These are phyloP conservation scores for Fusarium sp. DNA, from an alignment of 2,329 filamentous ascomycete species.

Conservation along the genomic window DNA sequence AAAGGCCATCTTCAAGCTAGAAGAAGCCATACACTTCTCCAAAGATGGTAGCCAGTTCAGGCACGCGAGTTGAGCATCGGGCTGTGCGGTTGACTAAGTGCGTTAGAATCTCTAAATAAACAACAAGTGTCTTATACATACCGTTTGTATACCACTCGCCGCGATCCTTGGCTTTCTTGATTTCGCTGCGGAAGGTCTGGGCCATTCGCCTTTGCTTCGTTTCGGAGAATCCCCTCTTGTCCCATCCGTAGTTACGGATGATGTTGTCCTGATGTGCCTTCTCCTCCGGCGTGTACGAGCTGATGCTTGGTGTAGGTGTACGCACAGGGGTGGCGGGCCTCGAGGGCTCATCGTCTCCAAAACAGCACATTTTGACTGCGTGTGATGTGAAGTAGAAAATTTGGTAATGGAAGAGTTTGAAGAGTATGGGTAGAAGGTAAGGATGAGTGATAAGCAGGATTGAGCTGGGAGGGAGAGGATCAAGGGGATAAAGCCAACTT, in stretches of 20 bases:
- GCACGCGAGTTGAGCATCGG: accelerated
- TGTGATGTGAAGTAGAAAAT: accelerated
- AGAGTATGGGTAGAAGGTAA: accelerated
- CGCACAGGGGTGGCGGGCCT: neutral
- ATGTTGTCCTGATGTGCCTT: neutral
- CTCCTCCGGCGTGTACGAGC: neutral
- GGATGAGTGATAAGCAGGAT: neutral
- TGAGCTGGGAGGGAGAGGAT: neutral
- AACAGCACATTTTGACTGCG: neutral
- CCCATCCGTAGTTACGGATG: neutral
- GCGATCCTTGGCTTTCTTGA: neutral
- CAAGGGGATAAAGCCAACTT: accelerated
- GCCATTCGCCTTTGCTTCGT: neutral
- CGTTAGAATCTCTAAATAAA: accelerated
- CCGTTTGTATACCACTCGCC: neutral
- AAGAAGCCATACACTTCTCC: neutral
- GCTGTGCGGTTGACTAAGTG: accelerated
- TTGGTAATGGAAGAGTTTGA: accelerated
- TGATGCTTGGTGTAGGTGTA: neutral
- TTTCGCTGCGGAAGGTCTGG: neutral
- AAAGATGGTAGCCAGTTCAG: neutral
- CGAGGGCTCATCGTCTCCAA: too few species aligned
- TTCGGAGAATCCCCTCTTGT: accelerated
- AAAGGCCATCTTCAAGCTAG: too few species aligned
- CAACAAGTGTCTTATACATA: accelerated